Evolutionary conservation across 1,139 yeast species (phyloP), one percentile per base, ranked within the genome.

Genomic region (Komagataea norvegica): DNA sequence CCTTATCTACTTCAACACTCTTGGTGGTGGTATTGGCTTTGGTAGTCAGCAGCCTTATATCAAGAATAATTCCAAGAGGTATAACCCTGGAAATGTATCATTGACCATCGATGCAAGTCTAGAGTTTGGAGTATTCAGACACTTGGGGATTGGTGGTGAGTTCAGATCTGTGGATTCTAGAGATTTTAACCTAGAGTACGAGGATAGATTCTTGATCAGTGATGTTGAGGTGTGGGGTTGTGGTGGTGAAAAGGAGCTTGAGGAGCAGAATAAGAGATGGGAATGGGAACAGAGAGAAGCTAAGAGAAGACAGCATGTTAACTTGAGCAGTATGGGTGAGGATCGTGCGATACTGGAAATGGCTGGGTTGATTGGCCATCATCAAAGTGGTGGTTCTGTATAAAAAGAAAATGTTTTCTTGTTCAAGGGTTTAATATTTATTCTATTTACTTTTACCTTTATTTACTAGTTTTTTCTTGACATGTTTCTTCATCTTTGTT

Each of bases 201-300:
- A 89, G 55, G 79, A 81, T 46, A 65, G 89, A 35, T 79, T 89
- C 51, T 60, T 72, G 42, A 74, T 89, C 8, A 76, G 79, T 4
- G 89, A 83, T 47, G 64, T 89, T 17, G 96, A 88, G 57, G 95
- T 87, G 1, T 85, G 94, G 91, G 97, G 97, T 0, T 72, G 87
- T 40, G 96, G 96, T 1, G 76, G 84, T 6, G 75, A 74, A 16
- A 76, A 77, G 44, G 94, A 85, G 46, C 63, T 87, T 35, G 82
- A 74, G 21, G 89, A 81, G 43, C 96, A 89, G 59, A 65, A 71
- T 40, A 75, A 74, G 51, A 75, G 74, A 45, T 83, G 95, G 93
- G 89, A 81, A 52, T 87, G 96, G 96, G 96, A 89, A 55, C 83
- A 83, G 52, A 70, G 77, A 36, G 95, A 86, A 55, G 95, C 95